Conservation (phyloP, 306 rosid species). For the Pterocarpus santalinus region DNA sequence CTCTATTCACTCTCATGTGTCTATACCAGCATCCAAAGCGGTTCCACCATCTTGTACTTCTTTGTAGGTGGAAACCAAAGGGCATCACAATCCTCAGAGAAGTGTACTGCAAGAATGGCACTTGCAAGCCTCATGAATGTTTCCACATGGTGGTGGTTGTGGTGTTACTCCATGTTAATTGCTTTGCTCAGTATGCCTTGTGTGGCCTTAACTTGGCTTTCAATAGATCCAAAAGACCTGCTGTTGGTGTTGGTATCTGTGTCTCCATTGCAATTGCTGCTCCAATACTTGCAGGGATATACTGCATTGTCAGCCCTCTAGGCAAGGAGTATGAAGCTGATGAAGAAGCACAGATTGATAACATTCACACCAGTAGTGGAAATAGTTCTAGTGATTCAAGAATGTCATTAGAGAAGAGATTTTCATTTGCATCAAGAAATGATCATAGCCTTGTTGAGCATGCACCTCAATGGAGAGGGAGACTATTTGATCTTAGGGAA, state of each 20-base stretch:
- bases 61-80: constrained; percentile 63
- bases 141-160: constrained; percentile 63
- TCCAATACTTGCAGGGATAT: constrained; percentile 57
- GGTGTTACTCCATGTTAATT: constrained; percentile 64
- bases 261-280: constrained; percentile 65
- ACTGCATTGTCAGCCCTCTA: constrained; percentile 63
- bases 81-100: constrained; percentile 56
- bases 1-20: constrained; percentile 75
- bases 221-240: constrained; percentile 57
- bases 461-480: constrained; percentile 68
- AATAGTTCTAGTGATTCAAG: background rate
- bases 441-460: constrained; percentile 43
- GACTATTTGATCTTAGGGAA: constrained; percentile 54
- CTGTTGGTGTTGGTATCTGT: constrained; percentile 55
- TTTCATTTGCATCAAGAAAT: constrained; percentile 49
- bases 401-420: background rate
- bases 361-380: background rate
- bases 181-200: constrained; percentile 75
- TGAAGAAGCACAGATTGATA: constrained; percentile 51
- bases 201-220: constrained; percentile 68
- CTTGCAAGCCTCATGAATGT: constrained; percentile 63
- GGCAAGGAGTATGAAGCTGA: constrained; percentile 62
- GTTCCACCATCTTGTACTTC: constrained; percentile 61
- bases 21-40: constrained; percentile 68
- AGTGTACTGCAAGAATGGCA: constrained; percentile 60